Conservation (phyloP, 2,329 filamentous ascomycete species). For the Fusarium siculi region DNA sequence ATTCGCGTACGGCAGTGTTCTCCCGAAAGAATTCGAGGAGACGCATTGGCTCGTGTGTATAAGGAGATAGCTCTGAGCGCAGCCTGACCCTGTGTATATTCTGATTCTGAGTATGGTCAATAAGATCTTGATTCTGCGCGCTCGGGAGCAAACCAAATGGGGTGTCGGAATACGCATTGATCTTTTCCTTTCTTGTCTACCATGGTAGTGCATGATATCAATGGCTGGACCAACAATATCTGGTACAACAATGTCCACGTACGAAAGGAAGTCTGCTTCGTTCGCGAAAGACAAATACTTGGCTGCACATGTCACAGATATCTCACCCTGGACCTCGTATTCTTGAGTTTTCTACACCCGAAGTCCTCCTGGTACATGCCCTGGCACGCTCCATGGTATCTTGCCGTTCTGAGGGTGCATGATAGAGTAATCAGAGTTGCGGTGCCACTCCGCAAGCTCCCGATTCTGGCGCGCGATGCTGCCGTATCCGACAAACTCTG, state of each 20-base stretch:
- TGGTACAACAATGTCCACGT: not conserved
- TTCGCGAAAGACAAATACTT: not conserved
- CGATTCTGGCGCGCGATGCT: not conserved
- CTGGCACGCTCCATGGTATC: not conserved
- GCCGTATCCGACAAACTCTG: rapidly evolving
- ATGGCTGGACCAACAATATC: not conserved
- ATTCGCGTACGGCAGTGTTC: rapidly evolving
- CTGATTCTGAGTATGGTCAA: not conserved
- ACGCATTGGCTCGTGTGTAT: not conserved
- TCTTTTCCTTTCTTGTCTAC: rapidly evolving
- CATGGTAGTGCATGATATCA: not conserved
- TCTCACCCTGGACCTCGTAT: not conserved
- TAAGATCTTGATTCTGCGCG: rapidly evolving
- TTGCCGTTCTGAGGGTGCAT: rapidly evolving
- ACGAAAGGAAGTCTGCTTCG: not conserved
- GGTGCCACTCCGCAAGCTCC: not conserved
- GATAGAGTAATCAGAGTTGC: not conserved
- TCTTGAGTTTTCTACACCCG: not conserved
- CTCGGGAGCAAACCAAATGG: rapidly evolving
- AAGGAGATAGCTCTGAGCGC: too few relatives aligned
- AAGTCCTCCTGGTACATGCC: not conserved
- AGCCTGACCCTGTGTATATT: not conserved
- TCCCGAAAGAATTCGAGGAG: rapidly evolving
- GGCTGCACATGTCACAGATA: not conserved
- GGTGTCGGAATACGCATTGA: not conserved